phyloP scores from a whole-genome alignment of 2,329 filamentous ascomycete species.

The Fusarium cyanostomum region DNA sequence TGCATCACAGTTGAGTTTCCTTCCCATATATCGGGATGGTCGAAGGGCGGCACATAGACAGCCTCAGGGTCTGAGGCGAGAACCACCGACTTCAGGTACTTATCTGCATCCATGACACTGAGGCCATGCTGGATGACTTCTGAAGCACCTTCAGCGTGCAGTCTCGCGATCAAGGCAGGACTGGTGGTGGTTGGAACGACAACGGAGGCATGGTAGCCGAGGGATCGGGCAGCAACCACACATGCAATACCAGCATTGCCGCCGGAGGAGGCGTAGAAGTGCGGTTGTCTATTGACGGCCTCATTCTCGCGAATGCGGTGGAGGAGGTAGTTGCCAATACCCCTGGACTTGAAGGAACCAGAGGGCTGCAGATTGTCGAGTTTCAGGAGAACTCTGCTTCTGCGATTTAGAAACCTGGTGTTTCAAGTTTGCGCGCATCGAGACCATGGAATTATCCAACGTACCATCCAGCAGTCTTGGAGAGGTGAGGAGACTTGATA shows the following conservation, averaged over 20 bases:
- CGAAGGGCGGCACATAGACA: constrained; percentile 74
- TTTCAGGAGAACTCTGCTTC: constrained; percentile 80
- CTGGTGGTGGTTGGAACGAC: constrained; percentile 75
- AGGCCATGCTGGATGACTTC: constrained; percentile 73
- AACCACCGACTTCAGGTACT: constrained; percentile 64
- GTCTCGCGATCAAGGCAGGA: constrained; percentile 72
- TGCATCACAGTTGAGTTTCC: constrained; percentile 67
- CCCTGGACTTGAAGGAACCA: constrained; percentile 84
- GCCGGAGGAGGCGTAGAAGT: constrained; percentile 79
- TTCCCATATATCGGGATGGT: constrained; percentile 72
- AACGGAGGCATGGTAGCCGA: constrained; percentile 73
- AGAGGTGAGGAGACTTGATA: constrained; percentile 56
- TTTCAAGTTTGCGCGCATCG: neutral
- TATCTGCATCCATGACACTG: constrained; percentile 75
- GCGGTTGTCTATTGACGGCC: constrained; percentile 42
- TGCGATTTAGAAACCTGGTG: constrained; percentile 28
- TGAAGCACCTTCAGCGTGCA: constrained; percentile 68
- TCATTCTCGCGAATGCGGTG: constrained; percentile 48
- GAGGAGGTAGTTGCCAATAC: constrained; percentile 76
- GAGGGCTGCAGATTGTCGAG: constrained; percentile 84
- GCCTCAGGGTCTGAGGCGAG: constrained; percentile 53
- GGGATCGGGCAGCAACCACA: constrained; percentile 72
- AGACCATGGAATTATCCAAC: constrained; percentile 30
- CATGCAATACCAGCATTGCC: constrained; percentile 85
- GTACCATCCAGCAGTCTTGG: constrained; percentile 73